These are phyloP conservation scores for Suillus luteus DNA, from an alignment of 768 basidiomycete genomes.

Conservation along the genomic window DNA sequence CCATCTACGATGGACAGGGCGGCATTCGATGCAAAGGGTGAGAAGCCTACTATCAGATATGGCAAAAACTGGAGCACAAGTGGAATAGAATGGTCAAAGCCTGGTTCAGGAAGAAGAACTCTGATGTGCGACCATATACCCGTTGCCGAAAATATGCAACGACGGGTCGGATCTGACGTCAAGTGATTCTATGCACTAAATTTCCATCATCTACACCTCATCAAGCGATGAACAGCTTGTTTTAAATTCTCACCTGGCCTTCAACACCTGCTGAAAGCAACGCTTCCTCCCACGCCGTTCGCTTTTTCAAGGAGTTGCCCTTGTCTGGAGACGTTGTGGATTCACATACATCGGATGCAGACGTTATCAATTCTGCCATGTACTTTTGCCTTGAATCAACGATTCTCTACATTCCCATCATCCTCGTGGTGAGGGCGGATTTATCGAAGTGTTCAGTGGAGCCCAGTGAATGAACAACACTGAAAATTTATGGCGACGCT, in stretches of 20 bases:
- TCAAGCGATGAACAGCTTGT: neutral
- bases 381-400: neutral
- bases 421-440: neutral
- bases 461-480: neutral
- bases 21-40: too few relatives aligned
- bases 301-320: neutral
- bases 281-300: neutral
- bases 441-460: neutral
- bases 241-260: neutral
- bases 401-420: neutral
- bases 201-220: neutral
- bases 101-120: neutral
- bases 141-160: neutral
- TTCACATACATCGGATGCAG: neutral
- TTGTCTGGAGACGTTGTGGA: neutral
- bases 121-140: neutral
- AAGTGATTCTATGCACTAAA: neutral
- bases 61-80: neutral
- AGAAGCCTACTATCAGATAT: neutral
- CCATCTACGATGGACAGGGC: neutral
- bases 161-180: neutral
- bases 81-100: neutral
- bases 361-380: neutral
- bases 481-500: neutral
- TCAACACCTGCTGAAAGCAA: neutral